Evolutionary conservation across 768 basidiomycete genomes (phyloP), one percentile per base, ranked within the genome.

Genomic region (Lactifluus echinatus): DNA sequence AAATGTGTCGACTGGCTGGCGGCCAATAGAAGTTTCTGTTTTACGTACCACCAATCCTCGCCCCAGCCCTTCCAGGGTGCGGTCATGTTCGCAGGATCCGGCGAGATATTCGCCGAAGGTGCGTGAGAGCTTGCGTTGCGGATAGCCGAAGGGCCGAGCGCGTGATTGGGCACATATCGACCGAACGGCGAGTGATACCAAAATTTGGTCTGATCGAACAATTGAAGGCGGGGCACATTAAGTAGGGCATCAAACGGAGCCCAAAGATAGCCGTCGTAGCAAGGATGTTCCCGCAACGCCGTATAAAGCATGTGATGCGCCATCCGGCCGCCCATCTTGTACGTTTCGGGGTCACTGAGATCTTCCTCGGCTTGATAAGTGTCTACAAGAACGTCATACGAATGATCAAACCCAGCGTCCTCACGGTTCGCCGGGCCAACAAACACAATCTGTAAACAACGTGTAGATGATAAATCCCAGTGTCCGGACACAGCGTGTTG

Each of bases 221-320:
- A 69, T 51, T 76, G 69, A 8, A 78, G 68, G 29, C 78, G 76
- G 12, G 78, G 77, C 40, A 79, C 64, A 55, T 79, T 79, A 48
- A 79, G 68, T 19, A 79, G 65, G 7, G 77, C 75, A 59, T 79
- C 76, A 55, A 79, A 78, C 15, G 79, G 78, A 37, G 73, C 76
- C 77, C 78, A 79, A 15, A 79, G 72, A 63, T 78, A 78, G 5
- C 78, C 78, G 29, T 75, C 68, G 61, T 79, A 79, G 61, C 78
- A 79, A 12, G 63, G 68, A 50, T 75, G 63, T 47, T 74, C 75
- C 43, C 67, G 67, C 53, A 79, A 50, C 33, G 72, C 76, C 3
- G 76, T 79, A 60, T 76, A 76, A 10, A 79, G 68, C 77, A 79
- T 79, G 57, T 79, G 78, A 53, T 79, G 77, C 6, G 77, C 78